A percentile compares a stretch with the other conserved stretches of the same genome.
These are phyloP conservation scores for Suhomyces coccinellae DNA, from an alignment of 1,139 yeast species.

Conservation along the genomic window DNA sequence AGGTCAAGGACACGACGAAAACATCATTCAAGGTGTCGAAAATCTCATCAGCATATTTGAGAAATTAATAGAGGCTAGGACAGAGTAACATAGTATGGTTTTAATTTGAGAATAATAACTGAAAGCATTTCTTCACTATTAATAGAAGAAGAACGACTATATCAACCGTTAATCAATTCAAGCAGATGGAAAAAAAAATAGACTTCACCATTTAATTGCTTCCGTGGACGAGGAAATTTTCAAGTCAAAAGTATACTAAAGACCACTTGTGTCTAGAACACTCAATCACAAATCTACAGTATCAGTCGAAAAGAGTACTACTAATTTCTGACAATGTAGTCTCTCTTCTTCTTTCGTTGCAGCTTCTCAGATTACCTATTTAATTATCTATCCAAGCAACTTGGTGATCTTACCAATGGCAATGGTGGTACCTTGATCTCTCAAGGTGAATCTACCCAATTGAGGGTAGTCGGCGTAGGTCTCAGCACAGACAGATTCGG, in stretches of 20 bases:
- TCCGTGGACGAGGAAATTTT: background rate
- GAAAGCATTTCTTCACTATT: too few species aligned
- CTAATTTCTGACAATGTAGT: too few species aligned
- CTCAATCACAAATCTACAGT: too few species aligned
- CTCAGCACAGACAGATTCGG: constrained; percentile 90
- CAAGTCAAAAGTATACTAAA: too few species aligned
- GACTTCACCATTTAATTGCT: too few species aligned
- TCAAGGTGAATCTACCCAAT: constrained; percentile 94
- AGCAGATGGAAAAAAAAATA: too few species aligned
- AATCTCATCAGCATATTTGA: constrained; percentile 52
- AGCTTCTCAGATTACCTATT: background rate
- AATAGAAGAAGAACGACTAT: too few species aligned
- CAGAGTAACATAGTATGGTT: background rate
- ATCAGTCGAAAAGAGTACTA: too few species aligned
- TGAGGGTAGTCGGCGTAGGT: constrained; percentile 90
- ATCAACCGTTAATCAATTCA: too few species aligned
- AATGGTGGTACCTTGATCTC: constrained; percentile 97
- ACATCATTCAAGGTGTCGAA: constrained; percentile 65
- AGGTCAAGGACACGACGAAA: constrained; percentile 71
- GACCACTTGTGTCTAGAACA: too few species aligned
- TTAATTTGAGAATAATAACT: too few species aligned
- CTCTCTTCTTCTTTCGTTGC: background rate
- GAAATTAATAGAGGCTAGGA: constrained; percentile 15
- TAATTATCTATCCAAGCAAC: constrained; percentile 37
- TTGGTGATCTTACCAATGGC: constrained; percentile 96